phyloP scores from a whole-genome alignment of 805 yeast species.

The Candida nitratophila region DNA sequence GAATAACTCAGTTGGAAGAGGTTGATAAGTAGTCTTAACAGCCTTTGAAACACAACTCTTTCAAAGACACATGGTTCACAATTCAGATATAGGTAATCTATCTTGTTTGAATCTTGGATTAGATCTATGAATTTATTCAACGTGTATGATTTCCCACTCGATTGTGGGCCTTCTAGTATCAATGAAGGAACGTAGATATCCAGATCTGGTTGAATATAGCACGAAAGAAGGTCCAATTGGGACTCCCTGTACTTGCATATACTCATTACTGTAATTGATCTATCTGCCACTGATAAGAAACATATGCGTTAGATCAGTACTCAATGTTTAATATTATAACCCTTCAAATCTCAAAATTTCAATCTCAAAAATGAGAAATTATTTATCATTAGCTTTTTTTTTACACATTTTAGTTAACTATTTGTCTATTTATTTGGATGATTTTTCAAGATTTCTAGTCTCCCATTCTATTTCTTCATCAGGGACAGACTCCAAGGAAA shows the following conservation, averaged over 20 bases:
- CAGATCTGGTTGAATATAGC: constrained; percentile 26
- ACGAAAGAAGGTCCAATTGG: constrained; percentile 29
- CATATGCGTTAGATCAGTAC: too few relatives aligned
- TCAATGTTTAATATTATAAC: too few relatives aligned
- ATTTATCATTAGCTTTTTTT: too few relatives aligned
- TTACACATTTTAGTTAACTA: too few relatives aligned
- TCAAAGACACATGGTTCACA: constrained; percentile 40
- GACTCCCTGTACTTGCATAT: constrained; percentile 20
- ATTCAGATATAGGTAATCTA: constrained; percentile 26
- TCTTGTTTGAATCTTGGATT: constrained; percentile 7
- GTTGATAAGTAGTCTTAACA: constrained; percentile 25
- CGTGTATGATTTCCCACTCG: constrained; percentile 41
- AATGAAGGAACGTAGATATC: constrained; percentile 28
- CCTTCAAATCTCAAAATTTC: too few relatives aligned
- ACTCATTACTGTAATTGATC: too few relatives aligned
- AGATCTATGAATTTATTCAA: constrained; percentile 23
- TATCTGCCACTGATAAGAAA: too few relatives aligned
- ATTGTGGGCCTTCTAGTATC: constrained; percentile 40
- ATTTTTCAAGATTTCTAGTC: too few relatives aligned
- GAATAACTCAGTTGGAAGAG: constrained; percentile 5
- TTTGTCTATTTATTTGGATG: too few relatives aligned
- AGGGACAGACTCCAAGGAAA: constrained; percentile 21
- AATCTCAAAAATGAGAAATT: too few relatives aligned
- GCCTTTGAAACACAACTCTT: constrained; percentile 33
- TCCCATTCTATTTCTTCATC: constrained; percentile 25